phyloP scores from a whole-genome alignment of 2,329 filamentous ascomycete species.

The Penicillium hesseltinei region DNA sequence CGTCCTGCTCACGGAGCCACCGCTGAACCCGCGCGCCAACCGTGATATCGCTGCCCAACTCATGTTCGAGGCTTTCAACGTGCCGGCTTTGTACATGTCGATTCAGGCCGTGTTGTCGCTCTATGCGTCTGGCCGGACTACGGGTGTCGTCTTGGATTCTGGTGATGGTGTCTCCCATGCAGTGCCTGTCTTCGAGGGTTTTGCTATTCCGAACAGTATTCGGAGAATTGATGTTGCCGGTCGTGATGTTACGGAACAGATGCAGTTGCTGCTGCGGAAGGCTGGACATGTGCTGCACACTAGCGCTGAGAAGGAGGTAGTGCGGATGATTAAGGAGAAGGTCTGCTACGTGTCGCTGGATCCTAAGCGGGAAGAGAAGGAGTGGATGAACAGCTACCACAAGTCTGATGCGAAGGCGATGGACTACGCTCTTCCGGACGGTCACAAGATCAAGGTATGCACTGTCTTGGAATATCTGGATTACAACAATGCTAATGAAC shows the following conservation, averaged over 20 bases:
- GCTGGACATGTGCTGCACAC: conserved; percentile 94
- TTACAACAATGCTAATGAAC: not conserved
- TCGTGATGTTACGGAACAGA: conserved; percentile 90
- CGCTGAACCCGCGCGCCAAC: conserved; percentile 91
- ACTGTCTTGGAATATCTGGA: not conserved
- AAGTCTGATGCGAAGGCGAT: conserved; percentile 76
- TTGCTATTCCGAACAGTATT: conserved; percentile 94
- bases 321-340: conserved; percentile 93
- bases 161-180: conserved; percentile 97
- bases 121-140: conserved; percentile 93
- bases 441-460: conserved; percentile 81
- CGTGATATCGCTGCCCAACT: conserved; percentile 96
- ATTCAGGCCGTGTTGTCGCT: conserved; percentile 95
- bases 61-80: conserved; percentile 98
- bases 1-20: conserved; percentile 91
- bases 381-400: conserved; percentile 71
- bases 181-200: conserved; percentile 96
- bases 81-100: conserved; percentile 91
- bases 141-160: conserved; percentile 90
- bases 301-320: conserved; percentile 98
- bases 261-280: conserved; percentile 88
- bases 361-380: conserved; percentile 92
- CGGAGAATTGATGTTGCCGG: conserved; percentile 94
- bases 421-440: conserved; percentile 89
- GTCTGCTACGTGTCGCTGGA: conserved; percentile 88